Evolutionary conservation across 2,329 filamentous ascomycete species (phyloP).

Genomic region (Alternaria rosae): DNA sequence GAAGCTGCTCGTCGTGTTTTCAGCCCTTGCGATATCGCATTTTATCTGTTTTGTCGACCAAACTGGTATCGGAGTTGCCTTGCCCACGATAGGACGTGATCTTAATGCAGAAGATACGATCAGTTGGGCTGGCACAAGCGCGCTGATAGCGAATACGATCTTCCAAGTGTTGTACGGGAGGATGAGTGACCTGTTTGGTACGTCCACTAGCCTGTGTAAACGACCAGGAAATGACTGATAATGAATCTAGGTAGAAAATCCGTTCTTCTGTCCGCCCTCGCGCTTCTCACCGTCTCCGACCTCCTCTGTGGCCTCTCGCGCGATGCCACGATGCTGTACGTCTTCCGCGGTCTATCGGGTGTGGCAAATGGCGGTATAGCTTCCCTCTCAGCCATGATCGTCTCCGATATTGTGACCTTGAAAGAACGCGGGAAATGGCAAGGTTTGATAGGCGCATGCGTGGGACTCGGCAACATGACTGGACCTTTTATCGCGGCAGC

Average conservation of each 20-base stretch:
- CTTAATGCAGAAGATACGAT: conserved; percentile 58
- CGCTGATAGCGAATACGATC: conserved; percentile 65
- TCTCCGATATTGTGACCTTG: conserved; percentile 48
- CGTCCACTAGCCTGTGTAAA: background rate
- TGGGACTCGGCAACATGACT: conserved; percentile 34
- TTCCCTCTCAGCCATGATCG: conserved; percentile 47
- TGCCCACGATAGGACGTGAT: conserved; percentile 48
- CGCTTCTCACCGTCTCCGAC: conserved; percentile 63
- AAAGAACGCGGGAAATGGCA: conserved; percentile 49
- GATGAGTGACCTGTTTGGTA: conserved; percentile 66
- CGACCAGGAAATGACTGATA: background rate
- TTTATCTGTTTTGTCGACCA: conserved; percentile 66
- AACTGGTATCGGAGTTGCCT: conserved; percentile 60
- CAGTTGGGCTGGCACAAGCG: conserved; percentile 63
- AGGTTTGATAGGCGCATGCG: conserved; percentile 39
- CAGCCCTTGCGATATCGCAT: conserved; percentile 60
- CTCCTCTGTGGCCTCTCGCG: conserved; percentile 66
- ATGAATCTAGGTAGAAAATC: conserved; percentile 18
- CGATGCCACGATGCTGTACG: conserved; percentile 66
- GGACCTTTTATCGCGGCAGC: conserved; percentile 37
- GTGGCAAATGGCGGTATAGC: conserved; percentile 69
- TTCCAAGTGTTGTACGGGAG: conserved; percentile 72
- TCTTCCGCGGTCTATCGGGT: conserved; percentile 65
- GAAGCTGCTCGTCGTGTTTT: conserved; percentile 61
- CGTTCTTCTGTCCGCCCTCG: conserved; percentile 62